Evolutionary conservation across 805 yeast genomes (phyloP).

Genomic region (Cyberlindnera amylophila): DNA sequence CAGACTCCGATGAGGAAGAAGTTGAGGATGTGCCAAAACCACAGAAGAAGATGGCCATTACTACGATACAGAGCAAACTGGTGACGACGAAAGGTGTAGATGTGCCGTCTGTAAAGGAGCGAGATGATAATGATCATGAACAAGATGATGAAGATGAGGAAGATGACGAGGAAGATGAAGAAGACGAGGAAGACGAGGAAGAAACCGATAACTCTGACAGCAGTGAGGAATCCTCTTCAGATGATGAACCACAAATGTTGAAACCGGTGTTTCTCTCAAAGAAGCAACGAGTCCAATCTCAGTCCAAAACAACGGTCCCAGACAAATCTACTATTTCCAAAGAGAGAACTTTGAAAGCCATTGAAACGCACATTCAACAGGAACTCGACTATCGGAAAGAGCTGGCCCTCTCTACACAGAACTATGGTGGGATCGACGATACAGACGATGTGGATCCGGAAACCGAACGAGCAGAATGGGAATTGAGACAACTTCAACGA

Average conservation of each 20-base stretch:
- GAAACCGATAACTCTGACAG: conserved; percentile 12
- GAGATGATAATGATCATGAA: not conserved
- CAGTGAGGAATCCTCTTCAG: conserved; percentile 5
- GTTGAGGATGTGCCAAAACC: conserved; percentile 4
- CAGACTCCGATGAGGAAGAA: conserved; percentile 6
- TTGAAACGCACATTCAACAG: conserved; percentile 25
- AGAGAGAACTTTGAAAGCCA: conserved; percentile 25
- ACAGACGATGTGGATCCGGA: conserved; percentile 55
- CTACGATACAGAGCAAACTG: not conserved
- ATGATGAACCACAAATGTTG: conserved; percentile 16
- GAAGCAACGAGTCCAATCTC: conserved; percentile 8
- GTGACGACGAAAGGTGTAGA: not conserved
- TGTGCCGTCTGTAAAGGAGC: not conserved
- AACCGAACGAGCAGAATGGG: conserved; percentile 55
- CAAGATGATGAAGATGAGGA: conserved; percentile 30
- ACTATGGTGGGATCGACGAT: conserved; percentile 44
- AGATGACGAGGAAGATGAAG: conserved; percentile 25
- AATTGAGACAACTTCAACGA: conserved; percentile 49
- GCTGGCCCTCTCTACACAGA: conserved; percentile 22
- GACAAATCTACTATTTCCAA: conserved; percentile 26
- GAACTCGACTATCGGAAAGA: conserved; percentile 21
- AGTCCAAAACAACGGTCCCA: not conserved
- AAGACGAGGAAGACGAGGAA: conserved; percentile 13
- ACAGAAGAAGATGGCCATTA: conserved; percentile 4
- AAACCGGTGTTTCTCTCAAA: conserved; percentile 28